Base-by-base conservation (phyloP, 345 rosid genomes). In the Eucalyptus victrix region DNA sequence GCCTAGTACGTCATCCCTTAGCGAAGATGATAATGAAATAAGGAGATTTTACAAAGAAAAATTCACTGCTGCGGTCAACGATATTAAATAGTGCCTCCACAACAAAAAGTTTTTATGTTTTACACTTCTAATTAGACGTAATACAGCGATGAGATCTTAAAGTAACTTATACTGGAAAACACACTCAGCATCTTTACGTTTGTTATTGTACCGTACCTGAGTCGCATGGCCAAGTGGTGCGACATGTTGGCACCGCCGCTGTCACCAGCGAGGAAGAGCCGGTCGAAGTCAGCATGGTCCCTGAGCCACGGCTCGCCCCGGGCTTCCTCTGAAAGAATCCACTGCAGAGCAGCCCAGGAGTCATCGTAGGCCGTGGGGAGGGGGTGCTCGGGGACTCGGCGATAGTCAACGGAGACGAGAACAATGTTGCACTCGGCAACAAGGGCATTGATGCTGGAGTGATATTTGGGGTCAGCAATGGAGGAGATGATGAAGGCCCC, bases 401-500 rank as follows among this genome's bases (percentile, higher is more conserved):
- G 93, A 90, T 97, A 96, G 89, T 93, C 91, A 6, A 97, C 93
- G 2, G 99, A 96, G 69, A 97, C 92, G 5, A 93, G 92, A 45
- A 96, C 30, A 90, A 95, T 88, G 69, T 93, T 93, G 86, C 98
- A 95, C 88, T 92, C 92, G 3, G 94, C 90, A 26, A 92, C 97
- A 14, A 96, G 91, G 87, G 90, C 91, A 94, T 96, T 96, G 89
- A 96, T 91, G 90, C 91, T 89, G 76, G 88, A 85, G 53, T 97
- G 99, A 94, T 96, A 97, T 87, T 40, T 86, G 56, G 99, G 96
- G 65, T 92, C 93, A 5, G 95, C 93, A 1, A 94, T 32, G 19
- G 99, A 94, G 11, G 96, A 53, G 32, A 95, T 88, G 91, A 91
- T 90, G 90, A 97, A 97, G n/a, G 94, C 98, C 16, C 99, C 99